Evolutionary conservation across 495 filamentous ascomycete genomes (phyloP).

Genomic region (Penicillium herquei): DNA sequence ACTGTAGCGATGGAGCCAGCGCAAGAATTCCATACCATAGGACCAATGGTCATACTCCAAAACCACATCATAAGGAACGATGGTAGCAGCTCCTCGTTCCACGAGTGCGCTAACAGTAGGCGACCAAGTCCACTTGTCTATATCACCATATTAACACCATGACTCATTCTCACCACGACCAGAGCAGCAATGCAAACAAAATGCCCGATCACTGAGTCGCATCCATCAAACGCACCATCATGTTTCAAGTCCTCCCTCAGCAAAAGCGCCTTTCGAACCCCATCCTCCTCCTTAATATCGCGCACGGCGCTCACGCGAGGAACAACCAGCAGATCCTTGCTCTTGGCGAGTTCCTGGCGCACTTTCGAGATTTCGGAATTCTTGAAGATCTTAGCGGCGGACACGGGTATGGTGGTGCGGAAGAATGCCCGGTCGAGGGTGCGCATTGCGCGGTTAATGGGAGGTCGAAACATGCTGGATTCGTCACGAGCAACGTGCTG

Average conservation of each 20-base stretch:
- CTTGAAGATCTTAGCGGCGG: conserved; percentile 77
- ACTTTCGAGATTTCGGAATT: conserved; percentile 66
- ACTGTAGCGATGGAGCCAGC: neutral
- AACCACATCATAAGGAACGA: conserved; percentile 71
- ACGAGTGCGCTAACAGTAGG: conserved; percentile 65
- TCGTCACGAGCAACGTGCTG: conserved; percentile 26
- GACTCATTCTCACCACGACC: neutral
- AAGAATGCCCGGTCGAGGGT: conserved; percentile 82
- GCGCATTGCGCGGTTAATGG: conserved; percentile 75
- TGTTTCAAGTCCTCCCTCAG: conserved; percentile 65
- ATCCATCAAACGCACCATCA: conserved; percentile 53
- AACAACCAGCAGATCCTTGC: conserved; percentile 59
- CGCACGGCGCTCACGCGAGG: conserved; percentile 56
- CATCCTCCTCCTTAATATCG: conserved; percentile 49
- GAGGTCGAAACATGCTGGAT: conserved; percentile 70
- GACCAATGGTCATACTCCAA: conserved; percentile 86
- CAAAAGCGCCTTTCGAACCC: conserved; percentile 68
- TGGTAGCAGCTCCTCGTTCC: conserved; percentile 57
- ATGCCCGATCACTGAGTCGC: neutral
- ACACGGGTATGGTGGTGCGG: conserved; percentile 65
- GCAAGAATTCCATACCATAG: conserved; percentile 54
- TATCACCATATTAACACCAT: conserved; percentile 38
- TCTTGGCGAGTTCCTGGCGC: conserved; percentile 56
- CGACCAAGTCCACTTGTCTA: conserved; percentile 76
- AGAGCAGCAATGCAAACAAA: neutral